Evolutionary conservation across 768 basidiomycete genomes (phyloP).

Genomic region (Dictyophora rubrovolvata): DNA sequence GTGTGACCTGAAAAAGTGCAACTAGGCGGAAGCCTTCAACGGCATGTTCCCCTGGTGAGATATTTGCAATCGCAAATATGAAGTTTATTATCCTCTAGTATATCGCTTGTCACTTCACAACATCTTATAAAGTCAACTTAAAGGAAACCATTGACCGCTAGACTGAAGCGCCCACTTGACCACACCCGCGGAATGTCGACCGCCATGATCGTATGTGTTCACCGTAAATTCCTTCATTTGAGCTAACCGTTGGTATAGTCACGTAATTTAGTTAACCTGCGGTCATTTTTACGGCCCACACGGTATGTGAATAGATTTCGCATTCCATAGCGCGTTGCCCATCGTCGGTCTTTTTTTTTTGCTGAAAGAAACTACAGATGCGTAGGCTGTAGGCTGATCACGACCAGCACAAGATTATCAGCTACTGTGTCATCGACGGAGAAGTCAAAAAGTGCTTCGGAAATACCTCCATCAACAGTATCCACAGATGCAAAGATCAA

Average conservation of each 20-base stretch:
- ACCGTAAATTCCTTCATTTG: background rate
- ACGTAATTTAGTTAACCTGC: background rate
- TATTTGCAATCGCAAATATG: no score
- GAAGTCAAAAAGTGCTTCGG: slow-evolving; percentile 33
- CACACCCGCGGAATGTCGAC: background rate
- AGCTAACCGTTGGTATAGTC: background rate
- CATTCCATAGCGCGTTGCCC: background rate
- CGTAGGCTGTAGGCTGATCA: slow-evolving; percentile 28
- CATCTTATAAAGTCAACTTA: no score
- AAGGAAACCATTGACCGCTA: no score
- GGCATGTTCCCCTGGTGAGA: no score
- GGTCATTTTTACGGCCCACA: background rate
- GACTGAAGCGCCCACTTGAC: no score
- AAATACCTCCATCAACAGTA: slow-evolving; percentile 5
- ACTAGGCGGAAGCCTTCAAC: no score
- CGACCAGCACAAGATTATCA: slow-evolving; percentile 39
- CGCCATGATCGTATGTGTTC: background rate
- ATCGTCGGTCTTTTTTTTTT: background rate
- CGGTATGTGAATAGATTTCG: background rate
- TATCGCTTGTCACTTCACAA: no score
- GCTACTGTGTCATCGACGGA: slow-evolving; percentile 27
- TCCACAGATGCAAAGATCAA: slow-evolving; percentile 53
- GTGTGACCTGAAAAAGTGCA: no score
- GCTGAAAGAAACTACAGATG: slow-evolving; percentile 15
- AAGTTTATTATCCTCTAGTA: no score